Base-by-base conservation (phyloP, 768 basidiomycete species). In the Xerocomellus amylosporus region DNA sequence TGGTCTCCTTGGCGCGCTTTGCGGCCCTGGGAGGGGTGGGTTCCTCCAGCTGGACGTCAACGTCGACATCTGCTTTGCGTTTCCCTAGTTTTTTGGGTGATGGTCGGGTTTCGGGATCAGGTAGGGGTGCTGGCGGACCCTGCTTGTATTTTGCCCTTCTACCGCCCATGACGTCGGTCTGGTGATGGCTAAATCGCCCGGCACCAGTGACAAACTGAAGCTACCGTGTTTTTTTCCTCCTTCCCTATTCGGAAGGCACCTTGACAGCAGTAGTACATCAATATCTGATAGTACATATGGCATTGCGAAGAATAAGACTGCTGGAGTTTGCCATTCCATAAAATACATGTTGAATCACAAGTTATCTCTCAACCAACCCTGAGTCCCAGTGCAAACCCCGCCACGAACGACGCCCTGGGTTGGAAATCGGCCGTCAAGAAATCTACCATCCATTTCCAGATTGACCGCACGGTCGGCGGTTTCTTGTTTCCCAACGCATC, bases 381-480 rank as follows among this genome's bases (percentile, higher is more conserved):
- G 46, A 98, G 62, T 10, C 95, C 95, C 28, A 98, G 74, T 1
- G 76, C 79, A 54, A 97, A 77, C 9, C 95, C 95, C 5, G 85
- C 92, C 33, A 93, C 63, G 72, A 97, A 97, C 14, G 89, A 86
- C 2, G 93, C 94, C 57, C 94, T 75, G 41, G 87, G 88, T 65
- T 93, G 95, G 72, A 98, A 95, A 67, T 97, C 92, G 8, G 93
- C 90, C 0, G 89, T 90, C 69, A 98, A 73, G 74, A 98, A 97
- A 70, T 91, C 76, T 22, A 88, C 69, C 22, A 86, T 60, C 80
- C 85, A 85, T 37, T 66, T 77, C 81, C 88, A 91, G 24, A 88
- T 64, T 3, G 84, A 80, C 19, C 69, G 67, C 49, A 91, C 69
- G 4, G 82, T 90, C 2, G 90, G 88, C 4, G 91, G 78, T 46